These are phyloP conservation scores for Sphagnum tenellum DNA, from an alignment of 225 moss, liverwort and hornwort species.

Conservation along the genomic window DNA sequence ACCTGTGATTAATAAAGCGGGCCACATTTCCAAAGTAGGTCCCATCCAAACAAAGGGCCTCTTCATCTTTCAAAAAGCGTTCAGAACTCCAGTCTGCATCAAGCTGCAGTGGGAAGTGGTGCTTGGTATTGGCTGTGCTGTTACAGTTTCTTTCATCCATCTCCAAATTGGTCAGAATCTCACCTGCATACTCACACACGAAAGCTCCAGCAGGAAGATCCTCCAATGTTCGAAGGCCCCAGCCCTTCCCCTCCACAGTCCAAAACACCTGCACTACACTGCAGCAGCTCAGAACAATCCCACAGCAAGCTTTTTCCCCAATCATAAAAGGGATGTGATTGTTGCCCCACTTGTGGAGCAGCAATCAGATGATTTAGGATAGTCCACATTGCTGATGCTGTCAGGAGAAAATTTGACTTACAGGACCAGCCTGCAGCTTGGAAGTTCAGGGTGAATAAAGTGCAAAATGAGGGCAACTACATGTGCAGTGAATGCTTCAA, in stretches of 20 bases:
- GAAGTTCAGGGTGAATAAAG: no score
- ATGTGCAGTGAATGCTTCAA: no score
- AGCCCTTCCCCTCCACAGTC: constrained; percentile 56
- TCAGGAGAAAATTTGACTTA: no score
- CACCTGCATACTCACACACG: constrained; percentile 71
- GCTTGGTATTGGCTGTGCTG: constrained; percentile 3
- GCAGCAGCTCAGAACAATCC: neutral
- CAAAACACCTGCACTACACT: constrained; percentile 61
- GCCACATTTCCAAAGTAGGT: constrained; percentile 66
- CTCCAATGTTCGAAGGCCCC: constrained; percentile 65
- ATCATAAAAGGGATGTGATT: neutral
- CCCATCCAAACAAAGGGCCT: constrained; percentile 78
- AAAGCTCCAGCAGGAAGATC: constrained; percentile 60
- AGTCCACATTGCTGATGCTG: no score
- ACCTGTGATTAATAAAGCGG: constrained; percentile 91
- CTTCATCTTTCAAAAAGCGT: constrained; percentile 53
- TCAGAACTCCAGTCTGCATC: constrained; percentile 86
- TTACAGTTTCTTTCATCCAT: constrained; percentile 46
- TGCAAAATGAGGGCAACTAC: no score
- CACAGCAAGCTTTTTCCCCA: no score
- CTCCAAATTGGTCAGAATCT: constrained; percentile 68
- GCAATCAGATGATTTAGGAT: no score
- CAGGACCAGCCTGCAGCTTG: no score
- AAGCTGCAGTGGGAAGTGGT: constrained; percentile 54
- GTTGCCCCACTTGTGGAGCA: no score